Base-by-base conservation (phyloP, 2,329 filamentous ascomycete genomes). In the Venturia carpophila region DNA sequence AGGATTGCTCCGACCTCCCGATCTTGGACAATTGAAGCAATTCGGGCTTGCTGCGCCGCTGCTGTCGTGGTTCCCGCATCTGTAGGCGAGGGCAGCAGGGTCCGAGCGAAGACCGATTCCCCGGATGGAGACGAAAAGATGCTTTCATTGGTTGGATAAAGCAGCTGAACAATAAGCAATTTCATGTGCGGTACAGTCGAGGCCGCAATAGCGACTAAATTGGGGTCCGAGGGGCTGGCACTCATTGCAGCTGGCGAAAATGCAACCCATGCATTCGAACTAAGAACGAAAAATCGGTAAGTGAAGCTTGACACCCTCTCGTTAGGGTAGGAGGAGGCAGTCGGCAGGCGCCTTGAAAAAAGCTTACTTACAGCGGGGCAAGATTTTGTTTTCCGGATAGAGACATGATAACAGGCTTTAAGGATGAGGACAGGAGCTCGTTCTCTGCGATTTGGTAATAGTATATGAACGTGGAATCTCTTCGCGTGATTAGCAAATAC, bases 111-210 rank as follows among this genome's bases (percentile, higher is more conserved):
- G 61, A n/a, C 27, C 65, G 62, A 68, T 62, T 15, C 65, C 45
- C 7, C 52, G 11, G 13, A 66, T 65, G 70, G 67, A 42, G 60
- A 34, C 66, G 27, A 65, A n/a, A n/a, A n/a, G 2, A 34, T 7
- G 19, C 4, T 56, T 43, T 69, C 70, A 19, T 62, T 37, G 0
- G 72, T 71, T 11, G 84, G 84, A 63, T 86, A 78, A 15, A 87
- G 73, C 11, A 87, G 75, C 11, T 81, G 80, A 56, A 84, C 80
- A 45, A 87, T 78, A 37, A 87, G 78, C 5, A 87, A 73, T 69
- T 86, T 87, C 82, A 87, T 83, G 68, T 85, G 80, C 1, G 85
- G 85, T 1, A 84, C 77, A 0, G 82, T 79, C 1, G 82, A 85
- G 0, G 85, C 86, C 13, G 83, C 84, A 7, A 87, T 78, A 0